Conservation (phyloP, 768 basidiomycete species). For the Kwoniella botswanensis region DNA sequence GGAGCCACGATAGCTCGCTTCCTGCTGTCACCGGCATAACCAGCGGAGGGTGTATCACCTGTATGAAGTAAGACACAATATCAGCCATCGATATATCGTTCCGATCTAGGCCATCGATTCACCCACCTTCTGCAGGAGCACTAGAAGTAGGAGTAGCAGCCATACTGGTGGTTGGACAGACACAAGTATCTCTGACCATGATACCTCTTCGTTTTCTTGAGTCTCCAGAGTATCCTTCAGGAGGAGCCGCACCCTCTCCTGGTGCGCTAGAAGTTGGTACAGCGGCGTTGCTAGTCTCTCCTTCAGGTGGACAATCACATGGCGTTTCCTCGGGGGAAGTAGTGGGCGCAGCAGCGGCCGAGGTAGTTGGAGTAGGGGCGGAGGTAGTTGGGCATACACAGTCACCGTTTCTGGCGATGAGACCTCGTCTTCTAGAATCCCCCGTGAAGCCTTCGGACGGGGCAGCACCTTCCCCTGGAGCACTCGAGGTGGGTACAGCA, state of each 20-base stretch:
- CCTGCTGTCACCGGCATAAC: conserved; percentile 1
- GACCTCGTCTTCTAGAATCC: conserved; percentile 12
- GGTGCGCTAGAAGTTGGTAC: background rate
- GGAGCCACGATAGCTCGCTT: too few species aligned
- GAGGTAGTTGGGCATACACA: conserved; percentile 19
- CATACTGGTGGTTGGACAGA: conserved; percentile 8
- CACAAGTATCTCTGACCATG: conserved; percentile 14
- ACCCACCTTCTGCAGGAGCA: conserved; percentile 11
- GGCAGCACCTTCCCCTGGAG: conserved; percentile 11
- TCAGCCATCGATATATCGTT: background rate
- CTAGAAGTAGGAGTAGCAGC: background rate
- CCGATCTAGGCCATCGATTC: background rate
- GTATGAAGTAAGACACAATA: background rate
- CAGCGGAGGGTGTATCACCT: conserved; percentile 12
- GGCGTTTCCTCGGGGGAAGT: conserved; percentile 1
- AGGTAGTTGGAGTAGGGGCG: background rate
- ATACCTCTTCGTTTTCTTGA: background rate
- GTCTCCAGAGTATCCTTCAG: background rate
- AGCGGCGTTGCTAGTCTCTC: background rate
- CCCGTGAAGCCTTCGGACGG: background rate
- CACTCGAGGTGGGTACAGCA: background rate
- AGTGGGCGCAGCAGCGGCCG: background rate
- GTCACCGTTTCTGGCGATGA: conserved; percentile 7
- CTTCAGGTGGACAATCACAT: conserved; percentile 15
- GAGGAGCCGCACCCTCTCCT: conserved; percentile 11